phyloP scores from a whole-genome alignment of 164 flowering plant genomes.

The Vitis labrusca region DNA sequence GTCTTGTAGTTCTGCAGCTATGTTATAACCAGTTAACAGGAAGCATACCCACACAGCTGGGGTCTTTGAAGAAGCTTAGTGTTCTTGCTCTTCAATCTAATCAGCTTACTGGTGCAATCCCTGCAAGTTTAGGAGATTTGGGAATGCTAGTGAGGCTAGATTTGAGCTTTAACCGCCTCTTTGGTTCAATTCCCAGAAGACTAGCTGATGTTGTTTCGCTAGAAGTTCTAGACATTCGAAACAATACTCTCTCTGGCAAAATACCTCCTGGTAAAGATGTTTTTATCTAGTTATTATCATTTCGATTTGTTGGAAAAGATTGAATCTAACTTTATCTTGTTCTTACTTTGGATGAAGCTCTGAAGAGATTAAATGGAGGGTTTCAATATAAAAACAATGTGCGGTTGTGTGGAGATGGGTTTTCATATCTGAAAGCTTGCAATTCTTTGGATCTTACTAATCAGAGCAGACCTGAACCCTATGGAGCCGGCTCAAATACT shows the following conservation, averaged over 20 bases:
- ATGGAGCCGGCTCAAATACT: slow-evolving; percentile 24
- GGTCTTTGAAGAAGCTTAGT: slow-evolving; percentile 47
- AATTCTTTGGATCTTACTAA: slow-evolving; percentile 20
- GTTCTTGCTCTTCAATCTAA: slow-evolving; percentile 60
- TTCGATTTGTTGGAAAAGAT: not conserved
- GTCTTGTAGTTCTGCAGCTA: slow-evolving; percentile 54
- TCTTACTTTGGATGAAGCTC: slow-evolving; percentile 35
- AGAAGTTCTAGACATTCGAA: slow-evolving; percentile 46
- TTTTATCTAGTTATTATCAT: not conserved
- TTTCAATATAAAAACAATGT: slow-evolving; percentile 46
- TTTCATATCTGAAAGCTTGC: slow-evolving; percentile 35
- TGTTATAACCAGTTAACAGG: slow-evolving; percentile 59
- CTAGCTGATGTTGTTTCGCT: slow-evolving; percentile 54
- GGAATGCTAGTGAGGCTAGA: slow-evolving; percentile 40
- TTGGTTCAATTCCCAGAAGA: slow-evolving; percentile 55
- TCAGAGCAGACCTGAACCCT: slow-evolving; percentile 36
- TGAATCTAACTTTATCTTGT: not conserved
- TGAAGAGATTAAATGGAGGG: slow-evolving; percentile 51
- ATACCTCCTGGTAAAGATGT: slow-evolving; percentile 49
- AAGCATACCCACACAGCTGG: slow-evolving; percentile 57
- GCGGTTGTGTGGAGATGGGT: slow-evolving; percentile 53
- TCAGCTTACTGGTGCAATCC: slow-evolving; percentile 58
- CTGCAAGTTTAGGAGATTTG: slow-evolving; percentile 58
- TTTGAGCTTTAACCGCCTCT: slow-evolving; percentile 55
- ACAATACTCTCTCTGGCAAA: slow-evolving; percentile 61